These are phyloP conservation scores for Lecanicillium sp. DNA, from an alignment of 2,329 filamentous ascomycete species.

Conservation along the genomic window DNA sequence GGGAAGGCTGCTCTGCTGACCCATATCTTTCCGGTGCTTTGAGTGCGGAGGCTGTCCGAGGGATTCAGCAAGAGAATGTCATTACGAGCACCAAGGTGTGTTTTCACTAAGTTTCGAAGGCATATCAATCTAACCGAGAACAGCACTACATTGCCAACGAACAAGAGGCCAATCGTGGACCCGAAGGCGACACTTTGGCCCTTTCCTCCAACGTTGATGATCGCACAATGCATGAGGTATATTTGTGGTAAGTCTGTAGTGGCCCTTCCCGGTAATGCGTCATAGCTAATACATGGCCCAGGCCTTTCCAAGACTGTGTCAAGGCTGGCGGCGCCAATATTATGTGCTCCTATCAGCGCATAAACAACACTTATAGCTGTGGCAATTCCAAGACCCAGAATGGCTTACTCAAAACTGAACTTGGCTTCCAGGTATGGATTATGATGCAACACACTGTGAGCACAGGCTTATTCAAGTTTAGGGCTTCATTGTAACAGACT, in stretches of 20 bases:
- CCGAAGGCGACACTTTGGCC: slow-evolving; percentile 46
- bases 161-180: slow-evolving; percentile 66
- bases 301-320: slow-evolving; percentile 62
- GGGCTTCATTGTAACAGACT: slow-evolving; percentile 62
- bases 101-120: too few species aligned
- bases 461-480: not conserved
- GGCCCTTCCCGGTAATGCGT: not conserved
- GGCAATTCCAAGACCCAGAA: slow-evolving; percentile 62
- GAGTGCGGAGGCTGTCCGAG: slow-evolving; percentile 61
- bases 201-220: slow-evolving; percentile 54
- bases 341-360: slow-evolving; percentile 60
- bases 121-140: not conserved
- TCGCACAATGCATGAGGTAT: slow-evolving; percentile 52
- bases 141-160: slow-evolving; percentile 69
- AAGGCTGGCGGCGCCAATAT: slow-evolving; percentile 48
- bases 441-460: too few species aligned
- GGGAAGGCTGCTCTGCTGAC: slow-evolving; percentile 67
- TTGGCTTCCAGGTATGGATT: slow-evolving; percentile 38
- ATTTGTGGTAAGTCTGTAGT: slow-evolving; percentile 50
- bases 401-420: slow-evolving; percentile 53
- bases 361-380: slow-evolving; percentile 68
- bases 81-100: slow-evolving; percentile 62
- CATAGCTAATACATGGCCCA: slow-evolving; percentile 13
- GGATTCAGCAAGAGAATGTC: slow-evolving; percentile 70
- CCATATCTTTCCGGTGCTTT: slow-evolving; percentile 64